Conservation (phyloP, 805 yeast genomes). For the Wickerhamiella kurtzmanii region DNA sequence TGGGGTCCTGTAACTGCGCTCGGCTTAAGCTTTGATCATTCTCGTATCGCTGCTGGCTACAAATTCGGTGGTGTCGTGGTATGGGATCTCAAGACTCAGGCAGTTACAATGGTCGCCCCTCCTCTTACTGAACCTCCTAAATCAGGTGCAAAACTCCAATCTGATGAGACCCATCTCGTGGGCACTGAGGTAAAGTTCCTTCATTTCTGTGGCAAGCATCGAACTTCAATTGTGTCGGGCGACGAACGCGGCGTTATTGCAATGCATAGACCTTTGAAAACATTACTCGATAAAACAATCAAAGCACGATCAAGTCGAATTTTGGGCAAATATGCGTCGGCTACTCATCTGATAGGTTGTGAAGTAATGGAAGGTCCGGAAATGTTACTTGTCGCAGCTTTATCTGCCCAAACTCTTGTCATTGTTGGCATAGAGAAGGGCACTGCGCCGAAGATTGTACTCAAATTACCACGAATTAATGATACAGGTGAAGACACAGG, state of each 20-base stretch:
- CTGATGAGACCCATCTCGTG: constrained; percentile 28
- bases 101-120: constrained; percentile 10
- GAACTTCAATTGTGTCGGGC: constrained; percentile 41
- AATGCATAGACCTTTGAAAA: constrained; percentile 49
- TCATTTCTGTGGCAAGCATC: constrained; percentile 37
- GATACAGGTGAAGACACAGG: constrained; percentile 26
- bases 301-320: constrained; percentile 39
- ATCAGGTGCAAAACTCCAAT: neutral
- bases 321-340: constrained; percentile 14
- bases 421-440: neutral
- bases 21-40: constrained; percentile 53
- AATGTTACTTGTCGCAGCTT: constrained; percentile 1
- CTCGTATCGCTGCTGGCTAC: constrained; percentile 57
- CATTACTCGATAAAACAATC: constrained; percentile 35
- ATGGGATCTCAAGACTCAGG: constrained; percentile 41
- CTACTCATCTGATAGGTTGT: constrained; percentile 6
- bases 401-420: neutral
- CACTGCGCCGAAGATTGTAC: neutral
- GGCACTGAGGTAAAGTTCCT: constrained; percentile 33
- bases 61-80: constrained; percentile 47
- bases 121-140: neutral
- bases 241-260: constrained; percentile 47
- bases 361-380: neutral
- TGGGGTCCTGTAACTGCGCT: constrained; percentile 42
- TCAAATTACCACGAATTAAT: constrained; percentile 11